A percentile compares a stretch with the other conserved stretches of the same genome.
Conservation (phyloP, 2,329 filamentous ascomycete genomes). For the Pyrenophora tritici-repentis region DNA sequence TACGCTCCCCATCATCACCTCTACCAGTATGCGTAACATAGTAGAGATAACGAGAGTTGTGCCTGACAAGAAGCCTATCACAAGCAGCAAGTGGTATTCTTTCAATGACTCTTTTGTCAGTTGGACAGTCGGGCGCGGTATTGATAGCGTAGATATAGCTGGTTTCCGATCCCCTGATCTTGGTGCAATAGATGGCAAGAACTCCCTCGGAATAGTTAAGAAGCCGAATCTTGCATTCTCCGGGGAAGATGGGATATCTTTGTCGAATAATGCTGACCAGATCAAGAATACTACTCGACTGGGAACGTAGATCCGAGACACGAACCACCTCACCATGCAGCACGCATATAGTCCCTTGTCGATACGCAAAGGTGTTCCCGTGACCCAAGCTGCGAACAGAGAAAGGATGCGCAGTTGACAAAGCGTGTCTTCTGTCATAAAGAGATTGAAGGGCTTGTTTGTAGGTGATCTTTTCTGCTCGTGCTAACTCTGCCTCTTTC, state of each 20-base stretch:
- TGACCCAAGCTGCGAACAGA: constrained; percentile 63
- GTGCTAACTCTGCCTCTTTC: constrained; percentile 52
- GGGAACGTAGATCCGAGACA: constrained; percentile 61
- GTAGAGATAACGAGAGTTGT: constrained; percentile 65
- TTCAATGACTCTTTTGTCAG: constrained; percentile 46
- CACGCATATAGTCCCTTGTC: constrained; percentile 69
- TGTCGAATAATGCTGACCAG: constrained; percentile 22
- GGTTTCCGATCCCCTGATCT: constrained; percentile 13
- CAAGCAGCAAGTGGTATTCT: constrained; percentile 32
- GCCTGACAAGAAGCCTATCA: constrained; percentile 69
- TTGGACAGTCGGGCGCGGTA: constrained; percentile 12
- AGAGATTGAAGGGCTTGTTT: constrained; percentile 62
- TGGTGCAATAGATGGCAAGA: constrained; percentile 33
- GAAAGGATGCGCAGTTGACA: constrained; percentile 67
- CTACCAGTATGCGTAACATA: constrained; percentile 67
- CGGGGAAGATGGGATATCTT: constrained; percentile 4
- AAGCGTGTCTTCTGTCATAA: constrained; percentile 64
- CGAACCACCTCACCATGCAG: constrained; percentile 59
- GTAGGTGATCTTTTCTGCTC: constrained; percentile 49
- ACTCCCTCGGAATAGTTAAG: constrained; percentile 43
- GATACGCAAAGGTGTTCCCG: constrained; percentile 66
- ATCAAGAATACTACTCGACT: constrained; percentile 22
- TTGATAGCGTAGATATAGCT: constrained; percentile 36
- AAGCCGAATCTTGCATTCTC: constrained; percentile 49
- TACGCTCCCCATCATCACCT: constrained; percentile 59